Conservation (phyloP, 495 filamentous ascomycete genomes). For the Tuber melanosporum region DNA sequence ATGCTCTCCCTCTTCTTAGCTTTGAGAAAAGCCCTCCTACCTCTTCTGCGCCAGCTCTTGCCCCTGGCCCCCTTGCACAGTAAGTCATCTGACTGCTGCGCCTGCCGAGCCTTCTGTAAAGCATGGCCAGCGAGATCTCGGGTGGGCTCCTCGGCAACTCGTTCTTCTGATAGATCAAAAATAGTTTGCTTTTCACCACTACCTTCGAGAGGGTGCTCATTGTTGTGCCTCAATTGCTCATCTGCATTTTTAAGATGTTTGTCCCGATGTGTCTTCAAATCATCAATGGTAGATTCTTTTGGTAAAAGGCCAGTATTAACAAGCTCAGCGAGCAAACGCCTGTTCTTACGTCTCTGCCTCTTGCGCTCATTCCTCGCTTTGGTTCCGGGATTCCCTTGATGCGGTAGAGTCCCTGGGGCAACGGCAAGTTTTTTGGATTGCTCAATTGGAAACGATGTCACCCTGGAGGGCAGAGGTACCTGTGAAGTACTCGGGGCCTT, state of each 20-base stretch:
- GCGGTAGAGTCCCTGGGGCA: conserved; percentile 28
- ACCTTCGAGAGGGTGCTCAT: background rate
- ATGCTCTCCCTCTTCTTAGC: conserved; percentile 22
- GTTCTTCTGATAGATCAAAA: conserved; percentile 4
- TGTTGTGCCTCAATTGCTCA: background rate
- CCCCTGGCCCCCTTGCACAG: background rate
- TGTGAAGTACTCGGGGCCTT: background rate
- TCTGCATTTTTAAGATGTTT: background rate
- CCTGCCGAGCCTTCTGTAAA: background rate
- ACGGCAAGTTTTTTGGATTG: conserved; percentile 6
- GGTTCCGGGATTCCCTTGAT: conserved; percentile 22
- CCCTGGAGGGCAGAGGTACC: background rate
- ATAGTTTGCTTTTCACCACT: background rate
- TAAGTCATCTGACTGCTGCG: background rate
- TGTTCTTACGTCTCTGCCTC: conserved; percentile 17
- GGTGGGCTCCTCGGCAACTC: background rate
- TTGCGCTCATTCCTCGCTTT: conserved; percentile 36
- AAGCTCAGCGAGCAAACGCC: conserved; percentile 11
- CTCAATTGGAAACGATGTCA: background rate
- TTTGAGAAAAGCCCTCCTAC: conserved; percentile 25
- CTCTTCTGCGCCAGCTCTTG: conserved; percentile 15
- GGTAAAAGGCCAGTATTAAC: conserved; percentile 17
- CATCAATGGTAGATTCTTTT: background rate
- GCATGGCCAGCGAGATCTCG: too few species aligned
- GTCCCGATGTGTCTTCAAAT: background rate